phyloP scores from a whole-genome alignment of 2,329 filamentous ascomycete species.

The Ceratocystiopsis minuta region DNA sequence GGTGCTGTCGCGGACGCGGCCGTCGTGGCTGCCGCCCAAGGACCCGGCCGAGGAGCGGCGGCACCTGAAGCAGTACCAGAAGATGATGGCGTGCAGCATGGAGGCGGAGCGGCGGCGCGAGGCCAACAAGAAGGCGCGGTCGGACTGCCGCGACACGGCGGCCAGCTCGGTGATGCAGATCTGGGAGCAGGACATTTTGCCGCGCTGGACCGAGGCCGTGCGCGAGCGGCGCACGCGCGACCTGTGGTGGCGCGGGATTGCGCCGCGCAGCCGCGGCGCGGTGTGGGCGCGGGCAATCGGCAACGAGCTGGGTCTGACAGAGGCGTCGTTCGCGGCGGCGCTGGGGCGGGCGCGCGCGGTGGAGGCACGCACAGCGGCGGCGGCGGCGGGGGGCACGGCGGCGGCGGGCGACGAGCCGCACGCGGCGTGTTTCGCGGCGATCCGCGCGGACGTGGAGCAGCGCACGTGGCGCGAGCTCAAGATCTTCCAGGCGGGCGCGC shows the following conservation, averaged over 20 bases:
- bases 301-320: slow-evolving; percentile 51
- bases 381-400: slow-evolving; percentile 30
- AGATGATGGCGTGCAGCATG: slow-evolving; percentile 53
- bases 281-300: slow-evolving; percentile 58
- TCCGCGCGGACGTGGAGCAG: slow-evolving; percentile 43
- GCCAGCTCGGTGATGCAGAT: slow-evolving; percentile 38
- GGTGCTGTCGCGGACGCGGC: slow-evolving; percentile 60
- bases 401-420: slow-evolving; percentile 36
- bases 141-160: slow-evolving; percentile 34
- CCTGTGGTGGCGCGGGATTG: slow-evolving; percentile 68
- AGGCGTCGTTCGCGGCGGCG: slow-evolving; percentile 52
- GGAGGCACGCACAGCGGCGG: slow-evolving; percentile 37
- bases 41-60: slow-evolving; percentile 79
- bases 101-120: slow-evolving; percentile 44
- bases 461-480: slow-evolving; percentile 53
- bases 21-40: slow-evolving; percentile 73
- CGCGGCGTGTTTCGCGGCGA: slow-evolving; percentile 42
- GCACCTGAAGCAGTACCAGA: slow-evolving; percentile 72
- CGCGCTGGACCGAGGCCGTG: slow-evolving; percentile 57
- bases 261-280: slow-evolving; percentile 47
- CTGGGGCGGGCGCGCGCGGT: slow-evolving; percentile 47
- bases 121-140: slow-evolving; percentile 30
- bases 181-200: slow-evolving; percentile 62
- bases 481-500: slow-evolving; percentile 50
- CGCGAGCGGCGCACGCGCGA: slow-evolving; percentile 52